Base-by-base conservation (phyloP, 306 rosid genomes). In the Potentilla sterilis region DNA sequence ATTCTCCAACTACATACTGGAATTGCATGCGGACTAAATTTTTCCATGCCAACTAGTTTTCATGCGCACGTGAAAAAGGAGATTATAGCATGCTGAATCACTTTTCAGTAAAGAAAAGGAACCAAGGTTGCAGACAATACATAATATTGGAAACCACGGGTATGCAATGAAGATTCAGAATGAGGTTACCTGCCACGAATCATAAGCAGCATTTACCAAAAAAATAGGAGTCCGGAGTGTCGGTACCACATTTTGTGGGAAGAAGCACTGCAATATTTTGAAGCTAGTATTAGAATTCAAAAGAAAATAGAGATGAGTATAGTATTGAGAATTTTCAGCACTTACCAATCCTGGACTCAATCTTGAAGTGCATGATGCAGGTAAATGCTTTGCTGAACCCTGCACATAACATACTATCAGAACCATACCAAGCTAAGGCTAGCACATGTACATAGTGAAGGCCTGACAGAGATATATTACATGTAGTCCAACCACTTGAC, bases 171-270 rank as follows among this genome's bases (percentile, higher is more conserved):
- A 14, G 14, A 21, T n/a, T 41, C 24, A 41, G 51, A 41, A 40
- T 16, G 24, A 19, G 14, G 43, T 64, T 37, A 95, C 99, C 99
- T 95, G 99, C 96, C 98, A 92, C 59, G 96, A 92, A 85, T 95
- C 98, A 48, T 95, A 95, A 54, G 97, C 98, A 48, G 98, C 96
- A 66, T 90, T 95, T 41, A 95, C 88, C 46, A 90, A 80, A 82
- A 95, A 95, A 62, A 92, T 80, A 37, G 96, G 97, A 59, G 98
- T 92, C 40, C 43, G 73, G 81, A 92, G 88, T 58, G 81, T 84
- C 57, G 87, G 83, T 48, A 61, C 86, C 77, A 86, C 69, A 78
- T 92, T 73, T 83, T 95, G 96, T 6, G 98, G 99, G 83, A 95
- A 95, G 85, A 95, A 92, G 83, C 99, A 95, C 99, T 95, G 44